A percentile compares a stretch with the other conserved stretches of the same genome.
phyloP scores from a whole-genome alignment of 805 yeast species.

The Pichia manshurica region DNA sequence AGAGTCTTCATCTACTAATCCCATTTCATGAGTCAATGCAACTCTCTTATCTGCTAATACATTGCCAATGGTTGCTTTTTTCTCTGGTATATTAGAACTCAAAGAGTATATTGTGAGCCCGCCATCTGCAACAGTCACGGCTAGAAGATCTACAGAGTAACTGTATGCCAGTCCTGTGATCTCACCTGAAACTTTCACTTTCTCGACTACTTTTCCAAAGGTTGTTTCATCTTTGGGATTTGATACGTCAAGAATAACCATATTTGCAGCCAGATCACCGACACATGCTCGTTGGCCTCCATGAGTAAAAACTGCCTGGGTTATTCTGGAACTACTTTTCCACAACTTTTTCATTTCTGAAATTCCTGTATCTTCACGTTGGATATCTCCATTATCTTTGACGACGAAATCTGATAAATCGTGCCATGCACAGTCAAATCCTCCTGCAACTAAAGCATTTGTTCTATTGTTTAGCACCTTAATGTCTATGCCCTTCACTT shows the following conservation, averaged over 20 bases:
- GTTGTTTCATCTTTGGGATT: constrained; percentile 27
- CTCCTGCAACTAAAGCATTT: constrained; percentile 35
- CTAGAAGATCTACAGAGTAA: constrained; percentile 47
- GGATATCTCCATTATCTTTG: not conserved
- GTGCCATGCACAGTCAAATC: constrained; percentile 33
- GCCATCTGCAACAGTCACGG: constrained; percentile 58
- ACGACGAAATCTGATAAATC: constrained; percentile 24
- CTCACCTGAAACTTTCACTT: constrained; percentile 46
- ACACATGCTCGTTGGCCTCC: constrained; percentile 52
- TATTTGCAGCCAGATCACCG: constrained; percentile 64
- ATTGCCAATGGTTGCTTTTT: constrained; percentile 39
- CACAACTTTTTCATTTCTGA: constrained; percentile 7
- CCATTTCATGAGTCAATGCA: constrained; percentile 15
- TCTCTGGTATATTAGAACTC: constrained; percentile 47
- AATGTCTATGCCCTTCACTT: constrained; percentile 39
- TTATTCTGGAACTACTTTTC: constrained; percentile 23
- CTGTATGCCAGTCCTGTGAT: constrained; percentile 51
- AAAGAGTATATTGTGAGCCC: constrained; percentile 49
- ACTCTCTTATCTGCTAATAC: constrained; percentile 34
- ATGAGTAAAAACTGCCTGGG: constrained; percentile 54
- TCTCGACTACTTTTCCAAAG: constrained; percentile 29
- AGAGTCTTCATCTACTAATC: constrained; percentile 22
- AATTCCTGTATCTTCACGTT: not conserved
- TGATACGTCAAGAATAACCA: constrained; percentile 42
- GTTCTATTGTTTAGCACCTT: constrained; percentile 17